A percentile compares a stretch with the other conserved stretches of the same genome.
These are phyloP conservation scores for Tetrapisispora nanseiensis DNA, from an alignment of 805 yeast genomes.

Conservation along the genomic window DNA sequence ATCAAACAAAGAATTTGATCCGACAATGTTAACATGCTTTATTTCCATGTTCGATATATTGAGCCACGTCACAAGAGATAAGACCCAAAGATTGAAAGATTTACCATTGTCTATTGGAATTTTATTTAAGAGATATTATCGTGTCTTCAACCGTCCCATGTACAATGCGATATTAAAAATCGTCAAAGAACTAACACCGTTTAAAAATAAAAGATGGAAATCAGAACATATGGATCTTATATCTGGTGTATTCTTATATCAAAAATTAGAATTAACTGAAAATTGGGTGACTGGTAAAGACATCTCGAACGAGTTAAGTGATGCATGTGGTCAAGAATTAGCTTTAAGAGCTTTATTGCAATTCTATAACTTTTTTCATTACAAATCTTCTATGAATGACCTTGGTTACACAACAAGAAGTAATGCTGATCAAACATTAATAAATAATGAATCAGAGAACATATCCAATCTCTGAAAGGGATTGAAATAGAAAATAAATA, in stretches of 20 bases:
- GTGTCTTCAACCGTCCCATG: constrained; percentile 51
- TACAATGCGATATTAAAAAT: constrained; percentile 65
- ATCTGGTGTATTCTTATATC: constrained; percentile 72
- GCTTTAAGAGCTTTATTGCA: constrained; percentile 72
- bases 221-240: constrained; percentile 87
- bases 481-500: no score
- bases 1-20: constrained; percentile 1
- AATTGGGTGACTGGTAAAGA: constrained; percentile 84
- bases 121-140: constrained; percentile 32
- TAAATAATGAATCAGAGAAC: constrained; percentile 5
- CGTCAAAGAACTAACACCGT: constrained; percentile 73
- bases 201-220: constrained; percentile 91
- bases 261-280: constrained; percentile 63
- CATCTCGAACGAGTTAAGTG: constrained; percentile 60
- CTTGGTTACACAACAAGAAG: constrained; percentile 42
- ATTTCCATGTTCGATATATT: constrained; percentile 36
- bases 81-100: constrained; percentile 52
- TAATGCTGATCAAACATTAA: not conserved
- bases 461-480: not conserved
- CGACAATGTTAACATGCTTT: constrained; percentile 12
- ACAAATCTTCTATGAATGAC: constrained; percentile 40
- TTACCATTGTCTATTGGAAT: constrained; percentile 27
- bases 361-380: constrained; percentile 58
- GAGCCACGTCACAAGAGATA: constrained; percentile 51
- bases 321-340: constrained; percentile 76